phyloP scores from a whole-genome alignment of 2,329 filamentous ascomycete genomes.

The Furcasterigmium furcatum region DNA sequence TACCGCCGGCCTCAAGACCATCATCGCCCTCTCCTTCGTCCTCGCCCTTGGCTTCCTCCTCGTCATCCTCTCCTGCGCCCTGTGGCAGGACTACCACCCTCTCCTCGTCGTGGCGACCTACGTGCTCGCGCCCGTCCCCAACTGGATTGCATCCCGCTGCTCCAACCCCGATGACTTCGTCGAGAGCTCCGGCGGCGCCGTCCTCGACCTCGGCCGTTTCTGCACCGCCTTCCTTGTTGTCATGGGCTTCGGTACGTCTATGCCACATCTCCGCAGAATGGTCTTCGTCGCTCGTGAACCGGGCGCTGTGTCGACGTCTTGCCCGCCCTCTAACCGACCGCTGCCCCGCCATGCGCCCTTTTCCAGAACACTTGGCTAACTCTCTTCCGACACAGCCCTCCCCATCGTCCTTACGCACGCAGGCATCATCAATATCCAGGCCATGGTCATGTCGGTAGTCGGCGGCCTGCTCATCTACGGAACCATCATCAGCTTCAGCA shows the following conservation, averaged over 20 bases:
- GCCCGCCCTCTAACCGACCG: too few relatives aligned
- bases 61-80: slow-evolving; percentile 94
- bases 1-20: slow-evolving; percentile 94
- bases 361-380: slow-evolving; percentile 6
- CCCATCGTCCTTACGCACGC: slow-evolving; percentile 87
- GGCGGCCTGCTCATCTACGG: slow-evolving; percentile 94
- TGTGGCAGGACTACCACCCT: slow-evolving; percentile 93
- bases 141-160: slow-evolving; percentile 90
- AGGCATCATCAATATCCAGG: slow-evolving; percentile 74
- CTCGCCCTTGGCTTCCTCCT: slow-evolving; percentile 98
- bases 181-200: slow-evolving; percentile 73
- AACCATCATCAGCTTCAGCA: slow-evolving; percentile 95
- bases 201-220: slow-evolving; percentile 93
- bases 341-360: background rate
- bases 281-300: too few relatives aligned
- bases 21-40: slow-evolving; percentile 98
- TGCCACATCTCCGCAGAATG: too few relatives aligned
- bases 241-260: slow-evolving; percentile 92
- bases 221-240: slow-evolving; percentile 92
- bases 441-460: slow-evolving; percentile 92
- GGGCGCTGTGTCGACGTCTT: too few relatives aligned
- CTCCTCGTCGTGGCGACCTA: slow-evolving; percentile 96
- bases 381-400: slow-evolving; percentile 56
- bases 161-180: slow-evolving; percentile 95
- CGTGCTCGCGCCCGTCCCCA: slow-evolving; percentile 87